These are phyloP conservation scores for Trichomonascaceae sp. DNA, from an alignment of 1,139 yeast genomes.

Conservation along the genomic window DNA sequence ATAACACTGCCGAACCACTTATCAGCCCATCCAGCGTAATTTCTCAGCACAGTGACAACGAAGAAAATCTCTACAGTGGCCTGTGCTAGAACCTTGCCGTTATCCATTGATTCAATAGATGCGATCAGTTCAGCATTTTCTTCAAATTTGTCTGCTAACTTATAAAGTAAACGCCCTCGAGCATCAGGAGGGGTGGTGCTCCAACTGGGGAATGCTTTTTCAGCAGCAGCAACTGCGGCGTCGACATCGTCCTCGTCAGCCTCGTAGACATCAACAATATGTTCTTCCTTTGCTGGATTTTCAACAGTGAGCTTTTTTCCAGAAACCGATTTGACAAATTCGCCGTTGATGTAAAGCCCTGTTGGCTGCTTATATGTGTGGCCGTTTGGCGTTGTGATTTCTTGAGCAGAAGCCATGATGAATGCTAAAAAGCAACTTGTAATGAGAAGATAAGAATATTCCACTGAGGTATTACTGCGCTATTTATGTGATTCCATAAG, in stretches of 20 bases:
- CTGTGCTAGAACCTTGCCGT: constrained; percentile 50
- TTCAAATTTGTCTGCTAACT: constrained; percentile 50
- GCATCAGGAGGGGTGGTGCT: constrained; percentile 45
- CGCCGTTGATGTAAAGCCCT: constrained; percentile 78
- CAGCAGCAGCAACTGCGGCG: constrained; percentile 54
- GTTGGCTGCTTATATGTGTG: constrained; percentile 56
- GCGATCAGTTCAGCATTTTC: constrained; percentile 44
- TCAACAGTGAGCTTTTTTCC: constrained; percentile 49
- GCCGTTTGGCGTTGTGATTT: constrained; percentile 55
- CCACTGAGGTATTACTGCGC: not conserved
- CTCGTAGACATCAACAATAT: constrained; percentile 46
- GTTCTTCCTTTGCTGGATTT: constrained; percentile 44
- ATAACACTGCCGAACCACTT: constrained; percentile 61
- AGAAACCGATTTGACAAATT: constrained; percentile 56
- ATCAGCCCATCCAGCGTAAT: constrained; percentile 82
- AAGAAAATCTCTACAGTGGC: constrained; percentile 53
- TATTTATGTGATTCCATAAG: not conserved
- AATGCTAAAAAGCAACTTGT: not conserved
- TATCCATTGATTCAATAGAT: constrained; percentile 53
- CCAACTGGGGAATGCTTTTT: constrained; percentile 41
- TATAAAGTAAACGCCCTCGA: constrained; percentile 41
- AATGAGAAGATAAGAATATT: no score
- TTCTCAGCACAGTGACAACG: constrained; percentile 43
- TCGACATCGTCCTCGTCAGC: constrained; percentile 54
- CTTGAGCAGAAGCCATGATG: constrained; percentile 1